These are phyloP conservation scores for Isoetes taiwanensis DNA, from an alignment of 75 land plant species.

Conservation along the genomic window DNA sequence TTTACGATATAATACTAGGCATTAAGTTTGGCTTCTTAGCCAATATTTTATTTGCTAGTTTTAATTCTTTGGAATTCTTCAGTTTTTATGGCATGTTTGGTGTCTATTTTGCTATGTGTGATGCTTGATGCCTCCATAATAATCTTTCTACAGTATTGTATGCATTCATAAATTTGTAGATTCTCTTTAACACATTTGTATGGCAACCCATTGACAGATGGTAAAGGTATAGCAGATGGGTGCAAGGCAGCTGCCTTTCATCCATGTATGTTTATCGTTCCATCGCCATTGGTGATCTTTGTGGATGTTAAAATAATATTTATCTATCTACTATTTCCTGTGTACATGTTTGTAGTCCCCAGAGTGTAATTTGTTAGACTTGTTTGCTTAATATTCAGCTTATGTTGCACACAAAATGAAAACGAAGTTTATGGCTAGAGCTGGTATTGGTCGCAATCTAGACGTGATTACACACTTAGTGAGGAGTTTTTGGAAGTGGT, in stretches of 20 bases:
- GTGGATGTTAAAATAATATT: too few species aligned
- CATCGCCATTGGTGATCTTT: too few species aligned
- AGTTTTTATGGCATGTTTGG: neutral
- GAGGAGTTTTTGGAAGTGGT: slow-evolving; percentile 47
- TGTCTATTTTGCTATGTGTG: too few species aligned
- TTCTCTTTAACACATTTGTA: slow-evolving; percentile 90
- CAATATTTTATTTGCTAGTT: too few species aligned
- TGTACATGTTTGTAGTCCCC: too few species aligned
- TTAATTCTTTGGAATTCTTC: neutral
- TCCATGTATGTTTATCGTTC: slow-evolving; percentile 28
- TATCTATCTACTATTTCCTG: too few species aligned
- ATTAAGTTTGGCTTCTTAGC: neutral
- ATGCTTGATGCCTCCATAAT: too few species aligned
- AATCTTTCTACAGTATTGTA: slow-evolving; percentile 95
- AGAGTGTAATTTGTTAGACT: too few species aligned
- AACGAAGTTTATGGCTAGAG: too few species aligned
- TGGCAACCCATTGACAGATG: slow-evolving; percentile 64
- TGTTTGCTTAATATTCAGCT: too few species aligned
- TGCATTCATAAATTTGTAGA: slow-evolving; percentile 87
- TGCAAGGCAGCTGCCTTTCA: slow-evolving; percentile 57
- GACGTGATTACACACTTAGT: slow-evolving; percentile 53
- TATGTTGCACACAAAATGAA: too few species aligned
- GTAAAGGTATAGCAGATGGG: slow-evolving; percentile 18
- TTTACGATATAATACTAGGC: neutral
- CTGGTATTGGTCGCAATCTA: too few species aligned